Conservation (phyloP, 176 grass and related monocot genomes). For the Triticum turgidum region DNA sequence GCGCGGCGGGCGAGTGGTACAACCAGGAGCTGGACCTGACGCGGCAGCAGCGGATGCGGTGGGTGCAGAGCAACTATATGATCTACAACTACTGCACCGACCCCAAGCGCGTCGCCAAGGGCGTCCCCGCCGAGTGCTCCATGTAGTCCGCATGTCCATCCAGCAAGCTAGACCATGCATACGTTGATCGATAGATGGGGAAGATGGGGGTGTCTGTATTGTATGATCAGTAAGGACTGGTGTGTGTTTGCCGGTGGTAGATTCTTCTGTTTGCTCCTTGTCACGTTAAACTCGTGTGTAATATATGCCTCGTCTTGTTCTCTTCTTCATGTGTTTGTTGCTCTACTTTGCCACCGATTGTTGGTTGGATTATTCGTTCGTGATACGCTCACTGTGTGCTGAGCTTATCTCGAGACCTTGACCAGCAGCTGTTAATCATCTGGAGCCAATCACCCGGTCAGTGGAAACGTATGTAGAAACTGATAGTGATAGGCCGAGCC, state of each 20-base stretch:
- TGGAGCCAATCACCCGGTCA: too few relatives aligned
- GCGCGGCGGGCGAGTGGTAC: constrained; percentile 57
- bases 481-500: too few relatives aligned
- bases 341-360: background rate
- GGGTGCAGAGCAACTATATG: constrained; percentile 83
- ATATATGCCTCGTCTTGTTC: constrained; percentile 20
- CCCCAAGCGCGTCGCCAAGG: constrained; percentile 56
- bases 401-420: too few relatives aligned
- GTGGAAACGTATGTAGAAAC: too few relatives aligned
- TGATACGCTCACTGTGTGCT: too few relatives aligned
- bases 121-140: constrained; percentile 71
- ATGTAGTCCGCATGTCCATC: background rate
- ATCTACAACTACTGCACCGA: constrained; percentile 94
- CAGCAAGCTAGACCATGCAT: background rate
- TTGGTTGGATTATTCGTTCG: background rate
- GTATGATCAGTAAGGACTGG: constrained; percentile 22
- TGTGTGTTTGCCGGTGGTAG: constrained; percentile 19
- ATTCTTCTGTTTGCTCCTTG: constrained; percentile 7
- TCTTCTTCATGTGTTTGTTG: background rate
- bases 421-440: too few relatives aligned
- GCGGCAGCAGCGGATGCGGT: constrained; percentile 61
- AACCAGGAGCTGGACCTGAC: constrained; percentile 80
- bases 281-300: constrained; percentile 9
- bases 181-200: background rate
- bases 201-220: background rate